Conservation (phyloP, 148 eudicot species). For the Beta vulgaris region DNA sequence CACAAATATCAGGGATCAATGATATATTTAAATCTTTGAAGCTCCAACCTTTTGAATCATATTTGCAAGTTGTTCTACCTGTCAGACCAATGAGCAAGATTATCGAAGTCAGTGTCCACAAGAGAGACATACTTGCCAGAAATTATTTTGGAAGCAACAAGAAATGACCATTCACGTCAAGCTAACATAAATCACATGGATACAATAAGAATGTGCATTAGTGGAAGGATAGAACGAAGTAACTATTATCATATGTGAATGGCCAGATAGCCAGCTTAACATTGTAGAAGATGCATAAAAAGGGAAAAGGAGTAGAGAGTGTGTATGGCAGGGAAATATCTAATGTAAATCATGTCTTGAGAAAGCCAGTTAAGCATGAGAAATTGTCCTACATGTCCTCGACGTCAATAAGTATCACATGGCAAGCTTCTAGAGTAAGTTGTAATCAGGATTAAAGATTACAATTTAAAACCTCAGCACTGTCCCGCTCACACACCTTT, state of each 20-base stretch:
- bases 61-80: conserved; percentile 72
- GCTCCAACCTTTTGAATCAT: conserved; percentile 71
- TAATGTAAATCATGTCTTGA: conserved; percentile 1
- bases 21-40: neutral
- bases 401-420: neutral
- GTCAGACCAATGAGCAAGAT: conserved; percentile 28
- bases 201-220: too few species aligned
- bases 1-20: conserved; percentile 9
- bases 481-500: too few species aligned
- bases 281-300: neutral
- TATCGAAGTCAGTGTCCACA: conserved; percentile 19
- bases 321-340: neutral
- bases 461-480: too few species aligned
- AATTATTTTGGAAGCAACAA: neutral
- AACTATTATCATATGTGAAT: too few species aligned
- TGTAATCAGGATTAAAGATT: too few species aligned
- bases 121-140: neutral
- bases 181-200: neutral
- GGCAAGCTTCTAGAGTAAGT: too few species aligned
- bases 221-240: too few species aligned
- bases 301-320: neutral
- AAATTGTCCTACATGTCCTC: neutral
- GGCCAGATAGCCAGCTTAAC: too few species aligned
- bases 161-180: neutral
- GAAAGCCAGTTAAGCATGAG: neutral